Evolutionary conservation across 768 basidiomycete genomes (phyloP).

Genomic region (Epithele typhae): DNA sequence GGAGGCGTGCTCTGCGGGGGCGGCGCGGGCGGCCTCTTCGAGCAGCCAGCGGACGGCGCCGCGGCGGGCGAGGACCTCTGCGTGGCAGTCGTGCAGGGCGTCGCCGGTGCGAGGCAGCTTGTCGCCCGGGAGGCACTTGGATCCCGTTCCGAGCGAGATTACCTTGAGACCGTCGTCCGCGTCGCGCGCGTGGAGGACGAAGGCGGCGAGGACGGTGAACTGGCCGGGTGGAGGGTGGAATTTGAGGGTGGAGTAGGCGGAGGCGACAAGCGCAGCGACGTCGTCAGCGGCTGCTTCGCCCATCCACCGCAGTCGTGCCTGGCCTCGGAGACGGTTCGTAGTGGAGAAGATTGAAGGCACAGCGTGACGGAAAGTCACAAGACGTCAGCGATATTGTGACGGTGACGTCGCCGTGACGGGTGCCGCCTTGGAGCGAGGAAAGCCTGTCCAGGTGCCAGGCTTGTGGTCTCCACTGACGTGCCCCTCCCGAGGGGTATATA

Average conservation of each 20-base stretch:
- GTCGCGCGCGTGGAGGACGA: slow-evolving; percentile 41
- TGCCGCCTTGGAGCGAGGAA: no score
- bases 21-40: slow-evolving; percentile 52
- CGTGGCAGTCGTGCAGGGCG: slow-evolving; percentile 84
- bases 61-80: slow-evolving; percentile 86
- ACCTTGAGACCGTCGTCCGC: slow-evolving; percentile 36
- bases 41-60: slow-evolving; percentile 77
- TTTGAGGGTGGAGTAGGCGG: slow-evolving; percentile 40
- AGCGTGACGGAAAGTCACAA: background rate
- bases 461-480: no score
- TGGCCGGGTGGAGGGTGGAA: slow-evolving; percentile 51
- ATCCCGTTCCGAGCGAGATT: slow-evolving; percentile 76
- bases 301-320: background rate
- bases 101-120: slow-evolving; percentile 69
- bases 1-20: slow-evolving; percentile 30
- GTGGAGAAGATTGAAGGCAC: no score
- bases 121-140: slow-evolving; percentile 72
- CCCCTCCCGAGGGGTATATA: no score
- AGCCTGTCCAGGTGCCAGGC: no score
- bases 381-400: slow-evolving; percentile 1
- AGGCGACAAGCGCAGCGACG: slow-evolving; percentile 36
- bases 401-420: background rate
- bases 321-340: no score
- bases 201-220: slow-evolving; percentile 59
- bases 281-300: slow-evolving; percentile 15